phyloP scores from a whole-genome alignment of 2,329 filamentous ascomycete species.

The Dendrostoma leiphaemia region DNA sequence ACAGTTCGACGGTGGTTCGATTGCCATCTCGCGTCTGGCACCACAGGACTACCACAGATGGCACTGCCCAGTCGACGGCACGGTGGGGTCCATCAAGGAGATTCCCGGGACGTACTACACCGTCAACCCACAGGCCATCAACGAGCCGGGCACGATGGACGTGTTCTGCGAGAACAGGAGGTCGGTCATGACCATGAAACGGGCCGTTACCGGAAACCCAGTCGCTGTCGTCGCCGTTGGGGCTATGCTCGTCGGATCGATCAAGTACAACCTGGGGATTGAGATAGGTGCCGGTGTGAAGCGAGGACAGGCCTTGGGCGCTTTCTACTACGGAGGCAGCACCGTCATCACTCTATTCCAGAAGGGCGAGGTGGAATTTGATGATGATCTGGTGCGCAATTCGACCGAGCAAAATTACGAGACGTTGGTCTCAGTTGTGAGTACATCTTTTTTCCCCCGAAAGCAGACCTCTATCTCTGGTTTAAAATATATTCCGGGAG shows the following conservation, averaged over 20 bases:
- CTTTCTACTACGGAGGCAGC: conserved; percentile 40
- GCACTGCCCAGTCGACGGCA: conserved; percentile 40
- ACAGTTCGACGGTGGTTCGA: conserved; percentile 32
- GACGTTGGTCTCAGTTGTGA: conserved; percentile 37
- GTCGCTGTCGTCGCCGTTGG: conserved; percentile 39
- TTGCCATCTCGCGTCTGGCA: conserved; percentile 40
- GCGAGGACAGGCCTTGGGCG: conserved; percentile 38
- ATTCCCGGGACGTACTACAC: conserved; percentile 43
- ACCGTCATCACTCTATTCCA: conserved; percentile 39
- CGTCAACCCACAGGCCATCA: conserved; percentile 33
- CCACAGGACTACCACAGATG: conserved; percentile 46
- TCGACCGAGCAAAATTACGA: conserved; percentile 35
- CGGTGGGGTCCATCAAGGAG: conserved; percentile 33
- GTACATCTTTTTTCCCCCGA: too few species aligned
- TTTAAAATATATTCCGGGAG: too few species aligned
- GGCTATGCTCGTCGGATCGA: conserved; percentile 41
- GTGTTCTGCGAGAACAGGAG: conserved; percentile 42
- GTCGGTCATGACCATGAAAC: conserved; percentile 35
- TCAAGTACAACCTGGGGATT: conserved; percentile 37
- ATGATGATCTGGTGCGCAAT: conserved; percentile 37
- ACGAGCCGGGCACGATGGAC: conserved; percentile 35
- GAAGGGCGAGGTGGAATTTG: conserved; percentile 32
- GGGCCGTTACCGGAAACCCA: conserved; percentile 25
- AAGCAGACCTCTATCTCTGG: too few species aligned
- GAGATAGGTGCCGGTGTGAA: conserved; percentile 29